Base-by-base conservation (phyloP, 495 filamentous ascomycete genomes). In the Astrocystis sublimbata region DNA sequence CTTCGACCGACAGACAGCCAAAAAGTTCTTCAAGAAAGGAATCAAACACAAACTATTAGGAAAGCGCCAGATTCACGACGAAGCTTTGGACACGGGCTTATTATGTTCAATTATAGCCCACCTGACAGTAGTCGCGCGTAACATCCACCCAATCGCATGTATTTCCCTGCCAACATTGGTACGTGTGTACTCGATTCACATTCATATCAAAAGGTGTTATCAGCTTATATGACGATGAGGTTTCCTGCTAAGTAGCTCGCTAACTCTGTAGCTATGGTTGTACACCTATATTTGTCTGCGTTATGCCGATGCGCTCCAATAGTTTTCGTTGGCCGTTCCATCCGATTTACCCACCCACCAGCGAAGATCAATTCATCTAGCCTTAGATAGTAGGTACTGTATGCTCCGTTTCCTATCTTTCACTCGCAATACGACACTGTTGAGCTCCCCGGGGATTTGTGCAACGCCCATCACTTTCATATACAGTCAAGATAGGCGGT, bases 231-330 rank as follows among this genome's bases (percentile, higher is more conserved):
- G 30, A 23, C 49, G 49, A 49, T 60, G 31, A 35, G n/a, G n/a
- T n/a, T n/a, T n/a, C n/a, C n/a, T n/a, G n/a, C n/a, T n/a, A n/a
- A n/a, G n/a, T n/a, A n/a, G n/a, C n/a, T n/a, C n/a, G n/a, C n/a
- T n/a, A n/a, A n/a, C n/a, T n/a, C n/a, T n/a, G n/a, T 4, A 50
- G 31, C 45, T 19, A 49, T 31, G n/a, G 31, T 10, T n/a, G 28
- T 58, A 47, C n/a, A n/a, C n/a, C n/a, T 42, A 30, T 36, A 38
- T 50, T 31, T 40, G 31, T 45, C 17, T 43, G 13, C 10, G 4
- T 31, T 57, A 57, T 57, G 40, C 10, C 24, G 46, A 60, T 42
- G 46, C 58, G 58, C 58, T 51, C 58, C 58, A 60, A 60, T 60
- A 51, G 57, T 26, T 46, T 24, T 19, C 42, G 28, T n/a, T 6